These are phyloP conservation scores for Gnomoniopsis sp. DNA, from an alignment of 2,329 filamentous ascomycete genomes.

Conservation along the genomic window DNA sequence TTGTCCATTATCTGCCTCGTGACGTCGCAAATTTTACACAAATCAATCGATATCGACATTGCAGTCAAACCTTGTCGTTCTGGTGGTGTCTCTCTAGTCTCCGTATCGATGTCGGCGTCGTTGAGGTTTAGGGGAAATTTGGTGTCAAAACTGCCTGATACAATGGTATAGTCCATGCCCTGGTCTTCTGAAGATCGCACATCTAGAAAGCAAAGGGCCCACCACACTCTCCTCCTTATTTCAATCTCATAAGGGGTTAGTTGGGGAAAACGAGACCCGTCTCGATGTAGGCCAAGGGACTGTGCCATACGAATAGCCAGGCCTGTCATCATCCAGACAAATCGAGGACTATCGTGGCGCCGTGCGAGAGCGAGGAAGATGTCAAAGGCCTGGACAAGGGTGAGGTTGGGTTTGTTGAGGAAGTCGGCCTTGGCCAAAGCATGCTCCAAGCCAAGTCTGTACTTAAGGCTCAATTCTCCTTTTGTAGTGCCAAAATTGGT, in stretches of 20 bases:
- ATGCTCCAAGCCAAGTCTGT: constrained; percentile 49
- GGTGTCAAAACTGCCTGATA: constrained; percentile 20
- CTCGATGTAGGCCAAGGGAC: constrained; percentile 37
- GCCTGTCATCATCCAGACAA: constrained; percentile 45
- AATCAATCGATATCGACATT: constrained; percentile 53
- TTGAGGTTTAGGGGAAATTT: constrained; percentile 53
- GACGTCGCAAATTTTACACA: constrained; percentile 31
- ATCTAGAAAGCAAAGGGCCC: constrained; percentile 51
- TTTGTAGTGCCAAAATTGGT: constrained; percentile 42
- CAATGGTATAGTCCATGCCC: constrained; percentile 44
- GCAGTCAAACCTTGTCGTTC: constrained; percentile 52
- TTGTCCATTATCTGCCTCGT: constrained; percentile 35
- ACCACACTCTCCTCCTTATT: constrained; percentile 52
- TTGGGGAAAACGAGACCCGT: constrained; percentile 39
- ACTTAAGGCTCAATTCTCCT: constrained; percentile 41
- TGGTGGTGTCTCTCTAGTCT: constrained; percentile 43
- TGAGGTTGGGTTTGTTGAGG: constrained; percentile 52
- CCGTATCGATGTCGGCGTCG: constrained; percentile 47
- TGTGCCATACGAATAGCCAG: constrained; percentile 44
- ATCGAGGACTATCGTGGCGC: constrained; percentile 43
- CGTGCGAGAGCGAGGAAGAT: constrained; percentile 52
- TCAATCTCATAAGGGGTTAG: constrained; percentile 51
- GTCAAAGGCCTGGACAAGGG: constrained; percentile 55
- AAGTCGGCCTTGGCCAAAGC: constrained; percentile 57
- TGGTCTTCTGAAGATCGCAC: constrained; percentile 18